Conservation (phyloP, 768 basidiomycete species). For the Phaeotremella fagi region DNA sequence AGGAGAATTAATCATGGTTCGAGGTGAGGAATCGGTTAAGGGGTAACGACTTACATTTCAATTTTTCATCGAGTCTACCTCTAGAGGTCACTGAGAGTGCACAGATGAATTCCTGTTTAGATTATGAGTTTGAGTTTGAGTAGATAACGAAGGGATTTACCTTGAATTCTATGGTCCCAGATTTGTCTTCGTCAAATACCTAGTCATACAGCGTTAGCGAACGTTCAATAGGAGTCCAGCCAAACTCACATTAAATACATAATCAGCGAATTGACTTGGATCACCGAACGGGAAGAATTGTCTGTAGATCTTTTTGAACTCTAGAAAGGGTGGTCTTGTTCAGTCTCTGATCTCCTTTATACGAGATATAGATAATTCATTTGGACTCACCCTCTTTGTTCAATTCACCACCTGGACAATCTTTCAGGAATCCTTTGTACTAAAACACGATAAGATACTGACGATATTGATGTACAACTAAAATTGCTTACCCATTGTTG, state of each 20-base stretch:
- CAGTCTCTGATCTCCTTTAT: not conserved
- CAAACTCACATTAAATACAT: constrained; percentile 81
- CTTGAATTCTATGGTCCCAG: constrained; percentile 88
- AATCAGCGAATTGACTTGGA: constrained; percentile 91
- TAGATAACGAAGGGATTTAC: constrained; percentile 51
- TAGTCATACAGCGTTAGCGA: constrained; percentile 10
- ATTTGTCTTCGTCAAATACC: constrained; percentile 50
- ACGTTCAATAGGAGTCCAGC: not conserved
- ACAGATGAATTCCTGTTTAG: constrained; percentile 68
- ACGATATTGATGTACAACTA: constrained; percentile 7
- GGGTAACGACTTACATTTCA: constrained; percentile 67
- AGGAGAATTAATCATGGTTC: too few species aligned
- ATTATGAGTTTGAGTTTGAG: not conserved
- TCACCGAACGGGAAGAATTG: constrained; percentile 99
- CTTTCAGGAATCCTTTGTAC: constrained; percentile 99
- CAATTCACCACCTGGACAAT: constrained; percentile 94
- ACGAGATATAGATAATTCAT: not conserved
- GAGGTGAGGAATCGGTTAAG: constrained; percentile 1
- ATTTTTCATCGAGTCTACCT: constrained; percentile 91
- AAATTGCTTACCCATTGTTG: constrained; percentile 43
- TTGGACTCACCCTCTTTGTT: constrained; percentile 61
- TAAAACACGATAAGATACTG: constrained; percentile 46
- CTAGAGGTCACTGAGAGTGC: constrained; percentile 92
- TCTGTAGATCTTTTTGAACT: constrained; percentile 96
- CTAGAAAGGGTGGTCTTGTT: constrained; percentile 38